Conservation (phyloP, 106 monocot species). For the Chionographis japonica region DNA sequence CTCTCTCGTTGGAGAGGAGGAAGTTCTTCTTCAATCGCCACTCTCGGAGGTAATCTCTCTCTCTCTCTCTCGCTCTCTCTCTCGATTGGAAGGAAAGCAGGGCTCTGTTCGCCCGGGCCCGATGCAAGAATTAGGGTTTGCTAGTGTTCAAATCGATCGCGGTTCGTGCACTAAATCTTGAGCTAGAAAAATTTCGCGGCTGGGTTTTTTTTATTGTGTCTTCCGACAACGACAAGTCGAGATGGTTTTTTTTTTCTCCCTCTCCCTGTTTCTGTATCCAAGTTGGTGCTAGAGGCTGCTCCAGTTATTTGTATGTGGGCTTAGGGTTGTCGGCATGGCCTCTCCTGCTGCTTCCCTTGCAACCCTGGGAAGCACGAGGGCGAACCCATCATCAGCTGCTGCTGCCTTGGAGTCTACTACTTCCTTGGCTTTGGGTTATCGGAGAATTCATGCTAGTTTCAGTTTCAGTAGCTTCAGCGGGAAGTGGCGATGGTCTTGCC, state of each 20-base stretch:
- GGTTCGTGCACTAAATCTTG: too few relatives aligned
- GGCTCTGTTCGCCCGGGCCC: too few relatives aligned
- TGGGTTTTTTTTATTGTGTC: background rate
- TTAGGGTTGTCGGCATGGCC: conserved; percentile 35
- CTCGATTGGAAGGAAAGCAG: too few relatives aligned
- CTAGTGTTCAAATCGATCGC: too few relatives aligned
- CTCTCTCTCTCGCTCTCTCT: too few relatives aligned
- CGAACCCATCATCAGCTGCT: conserved; percentile 12
- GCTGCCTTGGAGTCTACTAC: conserved; percentile 22
- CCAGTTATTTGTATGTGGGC: conserved; percentile 6
- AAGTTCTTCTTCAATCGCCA: too few relatives aligned
- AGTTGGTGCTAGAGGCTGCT: conserved; percentile 1
- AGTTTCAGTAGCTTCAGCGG: conserved; percentile 21
- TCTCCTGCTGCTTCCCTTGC: conserved; percentile 86
- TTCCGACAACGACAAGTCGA: background rate
- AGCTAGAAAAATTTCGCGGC: background rate
- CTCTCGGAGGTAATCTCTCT: too few relatives aligned
- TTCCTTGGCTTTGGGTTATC: conserved; percentile 14
- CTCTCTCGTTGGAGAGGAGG: too few relatives aligned
- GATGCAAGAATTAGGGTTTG: too few relatives aligned
- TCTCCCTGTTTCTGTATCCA: background rate
- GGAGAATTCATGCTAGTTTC: conserved; percentile 55
- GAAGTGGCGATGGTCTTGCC: conserved; percentile 25
- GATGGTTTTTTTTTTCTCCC: conserved; percentile 10
- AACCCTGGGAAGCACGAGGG: conserved; percentile 58